These are phyloP conservation scores for Rhizopus sp. DNA, from an alignment of 371 early-diverging fungal species.

Conservation along the genomic window DNA sequence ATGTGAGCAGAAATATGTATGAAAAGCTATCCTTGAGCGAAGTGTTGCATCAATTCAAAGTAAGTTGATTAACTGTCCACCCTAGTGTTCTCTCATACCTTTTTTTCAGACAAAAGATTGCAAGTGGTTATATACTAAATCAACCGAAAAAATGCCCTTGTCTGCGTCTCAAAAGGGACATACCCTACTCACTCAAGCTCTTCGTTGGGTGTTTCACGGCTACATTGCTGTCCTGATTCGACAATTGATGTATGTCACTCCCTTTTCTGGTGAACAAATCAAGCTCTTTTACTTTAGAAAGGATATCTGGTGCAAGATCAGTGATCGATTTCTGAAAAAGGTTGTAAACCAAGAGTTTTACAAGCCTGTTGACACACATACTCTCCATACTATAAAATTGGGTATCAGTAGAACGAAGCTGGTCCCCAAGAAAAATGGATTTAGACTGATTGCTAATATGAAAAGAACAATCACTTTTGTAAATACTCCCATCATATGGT, in stretches of 20 bases:
- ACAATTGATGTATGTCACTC: slow-evolving; percentile 76
- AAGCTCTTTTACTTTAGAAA: slow-evolving; percentile 75
- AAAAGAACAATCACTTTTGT: slow-evolving; percentile 25
- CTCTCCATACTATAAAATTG: neutral
- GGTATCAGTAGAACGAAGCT: slow-evolving; percentile 13
- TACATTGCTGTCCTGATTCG: slow-evolving; percentile 59
- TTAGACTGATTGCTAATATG: slow-evolving; percentile 21
- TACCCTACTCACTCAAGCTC: slow-evolving; percentile 53
- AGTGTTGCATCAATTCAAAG: slow-evolving; percentile 61
- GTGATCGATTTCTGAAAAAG: slow-evolving; percentile 35
- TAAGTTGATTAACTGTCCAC: slow-evolving; percentile 10
- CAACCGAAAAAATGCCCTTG: neutral
- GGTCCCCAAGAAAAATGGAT: slow-evolving; percentile 17
- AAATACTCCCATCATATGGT: slow-evolving; percentile 16
- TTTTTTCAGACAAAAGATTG: slow-evolving; percentile 11
- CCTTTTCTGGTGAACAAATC: slow-evolving; percentile 55
- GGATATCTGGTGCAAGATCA: slow-evolving; percentile 69
- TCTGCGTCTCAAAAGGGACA: slow-evolving; percentile 14
- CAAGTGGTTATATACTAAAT: slow-evolving; percentile 4
- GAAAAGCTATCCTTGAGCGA: slow-evolving; percentile 67
- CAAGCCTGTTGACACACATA: neutral
- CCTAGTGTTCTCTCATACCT: neutral
- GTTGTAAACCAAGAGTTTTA: slow-evolving; percentile 31
- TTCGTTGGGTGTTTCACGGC: slow-evolving; percentile 69
- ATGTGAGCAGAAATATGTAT: slow-evolving; percentile 55